These are phyloP conservation scores for Plasmodium cynomolgi DNA, from an alignment of 169 alveolate genomes.

Conservation along the genomic window DNA sequence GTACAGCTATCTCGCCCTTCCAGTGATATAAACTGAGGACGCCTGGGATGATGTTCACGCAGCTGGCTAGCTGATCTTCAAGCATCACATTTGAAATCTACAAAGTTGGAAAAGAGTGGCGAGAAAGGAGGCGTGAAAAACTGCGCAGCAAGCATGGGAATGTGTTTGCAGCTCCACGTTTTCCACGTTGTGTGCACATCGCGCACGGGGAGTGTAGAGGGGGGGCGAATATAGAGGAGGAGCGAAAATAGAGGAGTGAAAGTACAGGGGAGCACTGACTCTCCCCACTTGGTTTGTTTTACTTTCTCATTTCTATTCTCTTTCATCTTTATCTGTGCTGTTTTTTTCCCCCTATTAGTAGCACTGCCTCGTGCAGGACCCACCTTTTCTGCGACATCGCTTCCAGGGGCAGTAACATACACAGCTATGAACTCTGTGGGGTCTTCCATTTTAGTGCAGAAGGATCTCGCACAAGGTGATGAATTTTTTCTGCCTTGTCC, in stretches of 20 bases:
- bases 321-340: not conserved
- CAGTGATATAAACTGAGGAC: conserved; percentile 61
- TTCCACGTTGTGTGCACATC: not conserved
- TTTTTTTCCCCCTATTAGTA: not conserved
- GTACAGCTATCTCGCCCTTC: conserved; percentile 76
- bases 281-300: not conserved
- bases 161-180: not conserved
- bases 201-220: not conserved
- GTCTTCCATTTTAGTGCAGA: conserved; percentile 2
- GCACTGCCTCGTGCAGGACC: not conserved
- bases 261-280: not conserved
- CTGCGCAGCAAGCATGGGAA: not conserved
- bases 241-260: not conserved
- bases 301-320: not conserved
- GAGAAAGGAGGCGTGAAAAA: not conserved
- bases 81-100: conserved; percentile 51
- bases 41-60: conserved; percentile 64
- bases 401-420: conserved; percentile 63
- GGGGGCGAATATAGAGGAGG: not conserved
- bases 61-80: conserved; percentile 54
- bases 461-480: not conserved
- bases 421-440: conserved; percentile 32
- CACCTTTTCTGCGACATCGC: conserved; percentile 70
- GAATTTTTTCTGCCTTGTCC: not conserved
- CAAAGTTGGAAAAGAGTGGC: not conserved